These are phyloP conservation scores for Syzygium syzygioides DNA, from an alignment of 441 rosid species.

Conservation along the genomic window DNA sequence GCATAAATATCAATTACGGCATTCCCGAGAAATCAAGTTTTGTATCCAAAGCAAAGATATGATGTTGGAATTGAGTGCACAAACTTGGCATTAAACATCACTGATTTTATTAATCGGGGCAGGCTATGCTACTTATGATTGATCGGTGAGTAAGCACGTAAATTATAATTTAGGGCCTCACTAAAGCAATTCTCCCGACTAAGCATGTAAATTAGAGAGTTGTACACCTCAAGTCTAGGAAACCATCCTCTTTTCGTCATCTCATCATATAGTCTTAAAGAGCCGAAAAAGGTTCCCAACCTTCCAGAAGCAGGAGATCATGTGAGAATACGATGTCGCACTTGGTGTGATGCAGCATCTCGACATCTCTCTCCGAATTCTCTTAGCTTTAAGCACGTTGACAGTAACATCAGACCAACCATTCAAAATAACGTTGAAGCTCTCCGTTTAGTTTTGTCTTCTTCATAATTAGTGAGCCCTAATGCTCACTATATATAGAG, in stretches of 20 bases:
- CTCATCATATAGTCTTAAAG: constrained; percentile 71
- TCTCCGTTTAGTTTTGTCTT: constrained; percentile 13
- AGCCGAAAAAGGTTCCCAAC: constrained; percentile 71
- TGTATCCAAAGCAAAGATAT: not conserved
- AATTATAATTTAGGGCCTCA: constrained; percentile 41
- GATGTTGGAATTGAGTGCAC: not conserved
- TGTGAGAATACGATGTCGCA: constrained; percentile 47
- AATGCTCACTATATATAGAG: no score
- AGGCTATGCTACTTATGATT: no score
- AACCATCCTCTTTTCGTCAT: constrained; percentile 76
- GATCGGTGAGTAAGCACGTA: no score
- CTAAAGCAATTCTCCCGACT: constrained; percentile 56
- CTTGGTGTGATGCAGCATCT: constrained; percentile 53
- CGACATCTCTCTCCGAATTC: constrained; percentile 84
- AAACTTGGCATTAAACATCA: not conserved
- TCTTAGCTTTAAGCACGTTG: constrained; percentile 72
- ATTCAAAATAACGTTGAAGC: constrained; percentile 66
- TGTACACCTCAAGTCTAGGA: constrained; percentile 58
- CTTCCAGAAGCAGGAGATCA: constrained; percentile 83
- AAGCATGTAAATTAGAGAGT: constrained; percentile 62
- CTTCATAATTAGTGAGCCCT: no score
- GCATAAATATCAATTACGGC: not conserved
- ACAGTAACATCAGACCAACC: constrained; percentile 71
- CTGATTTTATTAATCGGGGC: no score
- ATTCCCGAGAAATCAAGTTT: not conserved